phyloP scores from a whole-genome alignment of 345 rosid genomes.

The Conringia planisiliqua region DNA sequence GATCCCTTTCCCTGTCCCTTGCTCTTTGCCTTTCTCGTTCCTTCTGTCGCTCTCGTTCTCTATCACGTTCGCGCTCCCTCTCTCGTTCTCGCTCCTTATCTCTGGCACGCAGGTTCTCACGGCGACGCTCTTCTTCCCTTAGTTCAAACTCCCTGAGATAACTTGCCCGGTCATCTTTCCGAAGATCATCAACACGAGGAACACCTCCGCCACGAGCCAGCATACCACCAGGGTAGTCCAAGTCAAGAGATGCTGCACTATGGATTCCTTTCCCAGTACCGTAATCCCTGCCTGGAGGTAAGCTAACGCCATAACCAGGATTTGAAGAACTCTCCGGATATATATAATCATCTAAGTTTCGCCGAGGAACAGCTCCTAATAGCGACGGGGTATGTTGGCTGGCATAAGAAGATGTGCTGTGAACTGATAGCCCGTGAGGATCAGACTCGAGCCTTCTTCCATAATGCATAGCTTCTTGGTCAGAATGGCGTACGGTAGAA shows the following conservation, averaged over 20 bases:
- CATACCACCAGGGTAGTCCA: slow-evolving; percentile 57
- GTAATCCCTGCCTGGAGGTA: slow-evolving; percentile 98
- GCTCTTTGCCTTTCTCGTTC: slow-evolving; percentile 41
- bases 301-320: slow-evolving; percentile 98
- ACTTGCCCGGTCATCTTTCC: slow-evolving; percentile 81
- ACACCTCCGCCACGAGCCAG: slow-evolving; percentile 52
- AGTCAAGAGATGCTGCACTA: slow-evolving; percentile 55
- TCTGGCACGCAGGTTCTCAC: slow-evolving; percentile 71
- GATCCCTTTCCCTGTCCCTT: slow-evolving; percentile 62
- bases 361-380: slow-evolving; percentile 87
- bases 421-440: slow-evolving; percentile 61
- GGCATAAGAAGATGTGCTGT: slow-evolving; percentile 58
- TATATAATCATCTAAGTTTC: slow-evolving; percentile 74
- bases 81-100: slow-evolving; percentile 67
- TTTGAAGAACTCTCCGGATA: slow-evolving; percentile 65
- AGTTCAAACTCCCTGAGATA: slow-evolving; percentile 93
- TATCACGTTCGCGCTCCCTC: slow-evolving; percentile 45
- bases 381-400: slow-evolving; percentile 77
- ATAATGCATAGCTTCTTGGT: slow-evolving; percentile 65
- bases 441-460: slow-evolving; percentile 83
- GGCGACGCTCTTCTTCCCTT: slow-evolving; percentile 90
- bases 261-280: slow-evolving; percentile 85
- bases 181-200: slow-evolving; percentile 65
- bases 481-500: slow-evolving; percentile 64
- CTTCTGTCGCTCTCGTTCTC: slow-evolving; percentile 46